Base-by-base conservation (phyloP, 2,329 filamentous ascomycete species). In the Neofusicoccum umdonicola region DNA sequence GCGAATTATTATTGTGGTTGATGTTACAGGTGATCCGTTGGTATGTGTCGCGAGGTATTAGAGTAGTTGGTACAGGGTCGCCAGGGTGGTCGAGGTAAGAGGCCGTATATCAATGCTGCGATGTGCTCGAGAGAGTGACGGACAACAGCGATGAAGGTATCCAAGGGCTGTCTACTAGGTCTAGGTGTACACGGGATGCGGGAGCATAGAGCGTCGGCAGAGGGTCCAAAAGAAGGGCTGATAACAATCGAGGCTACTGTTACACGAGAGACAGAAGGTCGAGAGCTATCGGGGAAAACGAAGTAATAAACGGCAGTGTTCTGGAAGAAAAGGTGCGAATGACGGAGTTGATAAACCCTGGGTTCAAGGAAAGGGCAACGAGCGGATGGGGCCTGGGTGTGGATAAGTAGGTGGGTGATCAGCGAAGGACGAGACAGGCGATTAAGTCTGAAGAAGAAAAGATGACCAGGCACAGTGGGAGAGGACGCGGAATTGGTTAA, bases 311-410 rank as follows among this genome's bases (percentile, higher is more conserved):
- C 69, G 66, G 66, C 66, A 66, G 70, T 68, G 68, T 69, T 70
- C 69, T 66, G 65, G 71, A 72, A 75, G 74, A 73, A 71, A 45
- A 54, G 65, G 66, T 73, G 73, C 71, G 71, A 76, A 73, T 72
- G 74, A 76, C 70, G 73, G 76, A 74, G 76, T 77, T 77, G 75
- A 78, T 78, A 77, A 78, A 78, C 75, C 75, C 71, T 74, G 69
- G 70, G 71, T 72, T 71, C 70, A 76, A 71, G 56, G 65, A 74
- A 72, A 74, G 72, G 66, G 70, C 66, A 75, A 73, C 68, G 73
- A 74, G 69, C 66, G 75, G 57, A 72, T 70, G 71, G 75, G 72
- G 72, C 69, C 69, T 68, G 69, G 68, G 69, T 64, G 64, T 73
- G 76, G 74, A 77, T 76, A 77, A 77, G 75, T 76, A 77, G 72